A percentile compares a stretch with the other conserved stretches of the same genome.
phyloP scores from a whole-genome alignment of 768 basidiomycete genomes.

The Termitomyces sp. region DNA sequence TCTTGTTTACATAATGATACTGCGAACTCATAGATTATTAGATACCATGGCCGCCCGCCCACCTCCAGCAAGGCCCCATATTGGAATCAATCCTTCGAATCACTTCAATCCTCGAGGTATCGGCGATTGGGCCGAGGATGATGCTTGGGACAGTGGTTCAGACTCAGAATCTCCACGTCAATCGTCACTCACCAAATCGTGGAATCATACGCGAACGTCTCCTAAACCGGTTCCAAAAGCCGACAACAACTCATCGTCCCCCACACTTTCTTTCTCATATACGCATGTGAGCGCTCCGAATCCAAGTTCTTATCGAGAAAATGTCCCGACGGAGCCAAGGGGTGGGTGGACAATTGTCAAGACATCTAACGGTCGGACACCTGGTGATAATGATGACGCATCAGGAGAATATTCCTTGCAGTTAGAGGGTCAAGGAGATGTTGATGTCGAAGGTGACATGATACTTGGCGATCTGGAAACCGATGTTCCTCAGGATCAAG shows the following conservation, averaged over 20 bases:
- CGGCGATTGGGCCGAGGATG: slow-evolving; percentile 78
- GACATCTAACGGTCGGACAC: slow-evolving; percentile 27
- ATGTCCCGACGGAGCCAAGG: slow-evolving; percentile 36
- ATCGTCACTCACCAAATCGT: slow-evolving; percentile 45
- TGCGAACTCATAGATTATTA: slow-evolving; percentile 8
- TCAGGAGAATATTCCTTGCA: slow-evolving; percentile 17
- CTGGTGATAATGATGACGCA: slow-evolving; percentile 14
- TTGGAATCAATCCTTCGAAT: slow-evolving; percentile 55
- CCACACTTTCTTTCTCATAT: slow-evolving; percentile 74
- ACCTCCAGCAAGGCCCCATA: slow-evolving; percentile 72
- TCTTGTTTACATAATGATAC: not conserved
- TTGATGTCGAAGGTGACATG: slow-evolving; percentile 74
- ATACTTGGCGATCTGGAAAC: slow-evolving; percentile 73
- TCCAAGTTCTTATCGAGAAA: slow-evolving; percentile 68
- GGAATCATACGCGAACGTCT: slow-evolving; percentile 38
- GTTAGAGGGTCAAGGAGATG: slow-evolving; percentile 39
- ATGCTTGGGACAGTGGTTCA: slow-evolving; percentile 82
- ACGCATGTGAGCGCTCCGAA: slow-evolving; percentile 75
- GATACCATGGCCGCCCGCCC: slow-evolving; percentile 50
- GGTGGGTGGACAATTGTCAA: slow-evolving; percentile 79
- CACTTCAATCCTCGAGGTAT: slow-evolving; percentile 31
- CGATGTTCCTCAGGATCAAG: slow-evolving; percentile 34
- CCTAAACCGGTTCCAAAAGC: slow-evolving; percentile 55
- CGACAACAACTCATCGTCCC: slow-evolving; percentile 50
- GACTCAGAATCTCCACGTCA: slow-evolving; percentile 70